Evolutionary conservation across 768 basidiomycete species (phyloP).

Genomic region (Lepiota brunneoincarnata): DNA sequence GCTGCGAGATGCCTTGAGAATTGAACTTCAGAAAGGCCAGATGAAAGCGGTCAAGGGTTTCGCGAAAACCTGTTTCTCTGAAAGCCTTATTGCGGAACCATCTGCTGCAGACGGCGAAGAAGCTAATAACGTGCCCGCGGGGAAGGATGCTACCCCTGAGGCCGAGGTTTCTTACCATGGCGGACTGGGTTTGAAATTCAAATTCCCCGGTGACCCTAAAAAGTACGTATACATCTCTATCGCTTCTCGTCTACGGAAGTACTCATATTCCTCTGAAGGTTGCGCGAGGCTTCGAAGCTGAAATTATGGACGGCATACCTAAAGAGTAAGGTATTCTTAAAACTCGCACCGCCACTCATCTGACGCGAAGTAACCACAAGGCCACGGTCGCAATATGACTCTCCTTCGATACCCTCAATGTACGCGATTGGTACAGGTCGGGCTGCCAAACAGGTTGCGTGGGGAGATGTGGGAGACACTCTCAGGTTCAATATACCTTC

Average conservation of each 20-base stretch:
- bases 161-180: slow-evolving; percentile 65
- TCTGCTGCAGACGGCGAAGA: slow-evolving; percentile 56
- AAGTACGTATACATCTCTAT: slow-evolving; percentile 50
- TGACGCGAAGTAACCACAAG: slow-evolving; percentile 35
- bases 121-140: slow-evolving; percentile 57
- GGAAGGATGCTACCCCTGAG: slow-evolving; percentile 49
- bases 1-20: slow-evolving; percentile 85
- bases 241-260: not conserved
- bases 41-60: slow-evolving; percentile 95
- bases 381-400: slow-evolving; percentile 93
- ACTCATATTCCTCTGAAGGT: slow-evolving; percentile 36
- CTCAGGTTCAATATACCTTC: slow-evolving; percentile 90
- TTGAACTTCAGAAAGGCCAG: slow-evolving; percentile 82
- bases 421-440: slow-evolving; percentile 96
- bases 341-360: slow-evolving; percentile 1
- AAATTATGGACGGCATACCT: slow-evolving; percentile 95
- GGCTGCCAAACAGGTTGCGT: slow-evolving; percentile 88
- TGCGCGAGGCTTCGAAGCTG: slow-evolving; percentile 90
- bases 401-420: slow-evolving; percentile 94
- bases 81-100: slow-evolving; percentile 67
- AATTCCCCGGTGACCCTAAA: slow-evolving; percentile 90
- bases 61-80: slow-evolving; percentile 91
- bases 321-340: slow-evolving; percentile 44
- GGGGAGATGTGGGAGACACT: slow-evolving; percentile 99
- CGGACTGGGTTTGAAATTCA: slow-evolving; percentile 78